Evolutionary conservation across 257 asterid species (phyloP).

Genomic region (Ehretia macrophylla): DNA sequence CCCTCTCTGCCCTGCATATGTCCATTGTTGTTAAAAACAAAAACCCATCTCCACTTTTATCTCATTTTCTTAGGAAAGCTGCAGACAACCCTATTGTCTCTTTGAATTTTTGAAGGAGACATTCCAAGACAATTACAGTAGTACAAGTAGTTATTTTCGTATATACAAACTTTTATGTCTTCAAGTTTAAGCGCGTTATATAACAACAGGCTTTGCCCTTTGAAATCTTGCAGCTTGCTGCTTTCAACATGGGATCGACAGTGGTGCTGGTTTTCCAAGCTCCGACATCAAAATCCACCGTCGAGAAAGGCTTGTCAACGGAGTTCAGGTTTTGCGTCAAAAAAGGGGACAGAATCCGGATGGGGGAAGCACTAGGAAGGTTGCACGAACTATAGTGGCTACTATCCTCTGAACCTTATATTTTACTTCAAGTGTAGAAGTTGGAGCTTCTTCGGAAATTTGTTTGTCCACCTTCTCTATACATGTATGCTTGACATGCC

Average conservation of each 20-base stretch:
- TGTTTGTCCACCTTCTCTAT: background rate
- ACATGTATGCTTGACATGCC: too few species aligned
- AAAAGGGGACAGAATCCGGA: constrained; percentile 57
- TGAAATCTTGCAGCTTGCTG: constrained; percentile 57
- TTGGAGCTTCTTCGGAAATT: background rate
- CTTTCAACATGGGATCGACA: constrained; percentile 96
- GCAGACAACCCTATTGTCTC: too few species aligned
- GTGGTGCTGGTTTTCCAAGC: constrained; percentile 96
- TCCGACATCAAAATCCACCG: constrained; percentile 37
- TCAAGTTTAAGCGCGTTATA: too few species aligned
- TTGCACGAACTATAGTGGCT: constrained; percentile 37
- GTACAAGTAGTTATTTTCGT: too few species aligned
- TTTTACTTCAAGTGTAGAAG: too few species aligned
- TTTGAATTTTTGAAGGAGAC: too few species aligned
- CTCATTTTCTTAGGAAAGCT: too few species aligned
- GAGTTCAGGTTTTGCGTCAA: constrained; percentile 65
- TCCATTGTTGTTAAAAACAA: too few species aligned
- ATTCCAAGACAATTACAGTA: too few species aligned
- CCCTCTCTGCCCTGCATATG: too few species aligned
- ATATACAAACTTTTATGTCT: too few species aligned
- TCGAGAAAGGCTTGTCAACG: constrained; percentile 27
- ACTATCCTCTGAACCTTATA: background rate
- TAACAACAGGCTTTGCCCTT: constrained; percentile 1
- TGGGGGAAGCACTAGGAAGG: constrained; percentile 93
- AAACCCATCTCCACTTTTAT: too few species aligned